phyloP scores from a whole-genome alignment of 805 yeast species.

The Lipomyces anomalus region DNA sequence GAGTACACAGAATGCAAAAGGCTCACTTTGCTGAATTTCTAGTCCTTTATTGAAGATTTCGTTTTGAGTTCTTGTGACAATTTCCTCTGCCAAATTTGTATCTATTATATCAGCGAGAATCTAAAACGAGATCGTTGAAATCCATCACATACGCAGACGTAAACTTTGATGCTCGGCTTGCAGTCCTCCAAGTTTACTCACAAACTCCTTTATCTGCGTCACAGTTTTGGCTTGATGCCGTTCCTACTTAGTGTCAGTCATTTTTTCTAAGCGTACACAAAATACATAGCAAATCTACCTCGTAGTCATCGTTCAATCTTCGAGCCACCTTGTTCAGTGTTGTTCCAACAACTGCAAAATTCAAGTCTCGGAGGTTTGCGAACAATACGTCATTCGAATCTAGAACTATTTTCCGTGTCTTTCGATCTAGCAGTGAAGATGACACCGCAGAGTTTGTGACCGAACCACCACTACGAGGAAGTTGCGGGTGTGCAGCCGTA shows the following conservation, averaged over 20 bases:
- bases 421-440: constrained; percentile 15
- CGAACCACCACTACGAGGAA: constrained; percentile 6
- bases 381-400: constrained; percentile 44
- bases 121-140: no score
- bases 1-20: no score
- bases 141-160: no score
- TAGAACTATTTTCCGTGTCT: constrained; percentile 25
- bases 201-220: constrained; percentile 64
- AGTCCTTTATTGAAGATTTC: constrained; percentile 42
- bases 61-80: constrained; percentile 22
- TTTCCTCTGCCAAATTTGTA: constrained; percentile 24
- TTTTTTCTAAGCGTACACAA: no score
- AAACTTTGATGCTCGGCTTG: constrained; percentile 64
- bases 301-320: constrained; percentile 62
- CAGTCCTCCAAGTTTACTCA: constrained; percentile 59
- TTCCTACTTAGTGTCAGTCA: no score
- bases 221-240: constrained; percentile 53
- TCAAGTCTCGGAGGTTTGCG: constrained; percentile 52
- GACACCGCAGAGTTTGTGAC: constrained; percentile 6
- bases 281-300: no score
- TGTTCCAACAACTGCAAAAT: constrained; percentile 76
- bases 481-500: constrained; percentile 8
- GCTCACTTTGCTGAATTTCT: constrained; percentile 68
- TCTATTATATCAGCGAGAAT: no score
- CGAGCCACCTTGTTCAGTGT: constrained; percentile 66